phyloP scores from a whole-genome alignment of 441 rosid species.

The Euphorbia celastroides region DNA sequence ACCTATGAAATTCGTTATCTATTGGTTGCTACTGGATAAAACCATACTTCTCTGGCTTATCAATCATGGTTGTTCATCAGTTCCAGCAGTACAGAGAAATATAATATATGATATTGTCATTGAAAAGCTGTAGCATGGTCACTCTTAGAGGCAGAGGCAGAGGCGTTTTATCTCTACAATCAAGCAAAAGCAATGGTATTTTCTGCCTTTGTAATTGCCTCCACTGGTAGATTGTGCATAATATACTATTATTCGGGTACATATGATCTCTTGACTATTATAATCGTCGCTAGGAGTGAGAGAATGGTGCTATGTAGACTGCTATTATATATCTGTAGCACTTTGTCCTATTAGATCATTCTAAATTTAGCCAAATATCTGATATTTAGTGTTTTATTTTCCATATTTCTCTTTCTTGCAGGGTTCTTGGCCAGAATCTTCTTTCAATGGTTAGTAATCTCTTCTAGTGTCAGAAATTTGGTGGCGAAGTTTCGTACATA shows the following conservation, averaged over 20 bases:
- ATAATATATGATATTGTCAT: background rate
- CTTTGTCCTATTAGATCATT: background rate
- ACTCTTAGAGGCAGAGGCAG: too few species aligned
- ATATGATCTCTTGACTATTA: background rate
- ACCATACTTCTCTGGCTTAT: background rate
- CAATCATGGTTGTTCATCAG: background rate
- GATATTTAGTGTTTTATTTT: background rate
- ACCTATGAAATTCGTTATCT: background rate
- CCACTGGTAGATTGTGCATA: background rate
- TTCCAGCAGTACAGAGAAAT: background rate
- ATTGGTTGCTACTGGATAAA: background rate
- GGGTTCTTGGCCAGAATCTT: conserved; percentile 5
- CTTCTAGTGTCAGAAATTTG: background rate
- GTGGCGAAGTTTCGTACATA: background rate
- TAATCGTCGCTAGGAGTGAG: background rate
- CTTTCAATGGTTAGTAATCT: conserved; percentile 12
- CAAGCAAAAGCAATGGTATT: background rate
- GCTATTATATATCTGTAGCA: background rate
- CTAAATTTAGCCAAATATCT: background rate
- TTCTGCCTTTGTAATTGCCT: background rate
- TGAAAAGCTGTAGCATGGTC: too few species aligned
- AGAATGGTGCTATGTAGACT: background rate
- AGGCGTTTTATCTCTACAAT: background rate
- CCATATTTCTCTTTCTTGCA: background rate
- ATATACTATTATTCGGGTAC: background rate